phyloP scores from a whole-genome alignment of 345 rosid genomes.

The Boechera divaricarpa region DNA sequence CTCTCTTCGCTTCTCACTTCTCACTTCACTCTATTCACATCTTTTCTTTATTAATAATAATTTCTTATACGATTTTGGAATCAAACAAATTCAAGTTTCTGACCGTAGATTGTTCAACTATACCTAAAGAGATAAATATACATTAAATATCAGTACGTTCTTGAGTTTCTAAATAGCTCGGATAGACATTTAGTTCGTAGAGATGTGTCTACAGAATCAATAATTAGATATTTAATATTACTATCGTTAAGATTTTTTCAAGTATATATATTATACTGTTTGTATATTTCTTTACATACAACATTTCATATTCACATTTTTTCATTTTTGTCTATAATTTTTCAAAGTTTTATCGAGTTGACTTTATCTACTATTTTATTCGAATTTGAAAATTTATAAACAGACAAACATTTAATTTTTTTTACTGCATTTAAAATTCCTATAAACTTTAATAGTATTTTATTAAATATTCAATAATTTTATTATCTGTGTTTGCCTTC shows the following conservation, averaged over 20 bases:
- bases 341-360: not conserved
- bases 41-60: not conserved
- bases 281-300: not conserved
- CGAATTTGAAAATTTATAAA: too few species aligned
- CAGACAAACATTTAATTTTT: too few species aligned
- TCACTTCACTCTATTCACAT: conserved; percentile 32
- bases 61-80: conserved; percentile 37
- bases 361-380: not conserved
- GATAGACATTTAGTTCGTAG: conserved; percentile 30
- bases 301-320: not conserved
- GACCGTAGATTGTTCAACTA: conserved; percentile 40
- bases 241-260: too few species aligned
- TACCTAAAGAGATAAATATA: conserved; percentile 29
- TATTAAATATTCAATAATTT: not conserved
- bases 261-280: not conserved
- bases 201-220: not conserved
- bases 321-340: not conserved
- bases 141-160: conserved; percentile 38
- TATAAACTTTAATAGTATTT: not conserved
- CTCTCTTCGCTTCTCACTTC: conserved; percentile 41
- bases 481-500: conserved; percentile 13
- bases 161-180: conserved; percentile 34
- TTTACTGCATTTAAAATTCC: not conserved
- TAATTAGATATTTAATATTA: not conserved
- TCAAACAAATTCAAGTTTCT: conserved; percentile 41